Evolutionary conservation across 139 green algal species (phyloP).

Genomic region (Chlamydomonas incerta): DNA sequence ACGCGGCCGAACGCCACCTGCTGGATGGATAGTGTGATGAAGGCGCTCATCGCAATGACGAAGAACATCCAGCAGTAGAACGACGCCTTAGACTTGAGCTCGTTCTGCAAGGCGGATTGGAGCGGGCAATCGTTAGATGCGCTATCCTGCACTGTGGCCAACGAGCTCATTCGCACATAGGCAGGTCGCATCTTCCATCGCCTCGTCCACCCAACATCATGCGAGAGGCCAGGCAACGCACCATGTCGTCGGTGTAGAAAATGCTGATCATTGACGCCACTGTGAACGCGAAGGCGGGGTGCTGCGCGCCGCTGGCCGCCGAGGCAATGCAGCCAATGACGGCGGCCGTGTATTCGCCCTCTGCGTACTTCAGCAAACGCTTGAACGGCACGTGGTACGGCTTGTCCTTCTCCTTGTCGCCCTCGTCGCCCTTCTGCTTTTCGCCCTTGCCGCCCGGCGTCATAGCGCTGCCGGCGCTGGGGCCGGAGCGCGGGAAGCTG

Average conservation of each 20-base stretch:
- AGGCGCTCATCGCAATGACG: constrained; percentile 63
- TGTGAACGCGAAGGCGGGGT: constrained; percentile 78
- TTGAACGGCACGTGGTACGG: constrained; percentile 46
- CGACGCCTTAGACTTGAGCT: constrained; percentile 46
- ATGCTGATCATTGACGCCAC: constrained; percentile 31
- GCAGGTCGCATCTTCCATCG: no score
- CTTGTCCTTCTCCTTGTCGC: constrained; percentile 31
- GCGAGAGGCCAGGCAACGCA: no score
- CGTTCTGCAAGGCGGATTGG: no score
- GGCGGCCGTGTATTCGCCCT: constrained; percentile 60
- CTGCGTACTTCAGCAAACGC: constrained; percentile 68
- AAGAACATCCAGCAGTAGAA: constrained; percentile 79
- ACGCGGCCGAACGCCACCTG: constrained; percentile 65
- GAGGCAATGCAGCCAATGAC: constrained; percentile 62
- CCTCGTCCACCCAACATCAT: no score
- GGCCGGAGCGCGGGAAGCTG: neutral
- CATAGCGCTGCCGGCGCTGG: no score
- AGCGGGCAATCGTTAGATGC: no score
- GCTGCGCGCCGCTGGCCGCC: constrained; percentile 63
- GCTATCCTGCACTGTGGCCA: no score
- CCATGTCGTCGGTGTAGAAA: neutral
- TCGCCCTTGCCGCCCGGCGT: no score
- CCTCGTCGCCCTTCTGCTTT: neutral
- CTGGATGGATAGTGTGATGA: constrained; percentile 60
- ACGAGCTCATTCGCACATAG: no score